Evolutionary conservation across 495 filamentous ascomycete species (phyloP).

Genomic region (Aspergillus funiculosus): DNA sequence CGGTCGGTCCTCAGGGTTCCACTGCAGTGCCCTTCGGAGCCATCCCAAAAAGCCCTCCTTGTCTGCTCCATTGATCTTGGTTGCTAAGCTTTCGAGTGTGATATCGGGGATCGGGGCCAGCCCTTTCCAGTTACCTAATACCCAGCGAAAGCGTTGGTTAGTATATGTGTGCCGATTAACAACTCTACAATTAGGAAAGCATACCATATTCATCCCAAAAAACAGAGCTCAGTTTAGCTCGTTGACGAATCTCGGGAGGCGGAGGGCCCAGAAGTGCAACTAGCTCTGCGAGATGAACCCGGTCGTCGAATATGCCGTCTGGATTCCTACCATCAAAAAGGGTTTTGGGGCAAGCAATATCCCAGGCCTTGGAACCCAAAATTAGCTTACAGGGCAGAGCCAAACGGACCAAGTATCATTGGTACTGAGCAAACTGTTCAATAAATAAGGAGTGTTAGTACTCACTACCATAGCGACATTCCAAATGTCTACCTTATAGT

Average conservation of each 20-base stretch:
- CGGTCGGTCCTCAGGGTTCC: slow-evolving; percentile 36
- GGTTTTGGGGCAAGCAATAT: too few relatives aligned
- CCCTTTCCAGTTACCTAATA: slow-evolving; percentile 22
- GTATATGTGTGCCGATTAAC: too few relatives aligned
- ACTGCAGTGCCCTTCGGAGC: slow-evolving; percentile 37
- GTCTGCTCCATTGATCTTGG: slow-evolving; percentile 24
- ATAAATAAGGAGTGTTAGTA: too few relatives aligned
- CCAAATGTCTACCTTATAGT: slow-evolving; percentile 37
- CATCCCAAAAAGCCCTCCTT: slow-evolving; percentile 36
- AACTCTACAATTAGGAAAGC: too few relatives aligned
- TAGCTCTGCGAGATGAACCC: slow-evolving; percentile 34
- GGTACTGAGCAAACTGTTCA: too few relatives aligned
- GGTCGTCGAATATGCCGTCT: slow-evolving; percentile 21
- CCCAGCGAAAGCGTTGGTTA: too few relatives aligned
- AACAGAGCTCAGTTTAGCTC: slow-evolving; percentile 14
- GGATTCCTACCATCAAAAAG: too few relatives aligned
- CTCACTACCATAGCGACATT: too few relatives aligned
- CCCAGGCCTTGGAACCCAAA: too few relatives aligned
- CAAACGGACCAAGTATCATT: too few relatives aligned
- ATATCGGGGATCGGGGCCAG: slow-evolving; percentile 19
- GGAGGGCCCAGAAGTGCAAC: slow-evolving; percentile 39
- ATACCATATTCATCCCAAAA: too few relatives aligned
- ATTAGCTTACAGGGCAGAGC: too few relatives aligned
- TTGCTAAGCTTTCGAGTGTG: slow-evolving; percentile 11
- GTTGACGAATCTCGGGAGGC: slow-evolving; percentile 28